Percentiles rank a stretch among this genome's conserved stretches.
These are phyloP conservation scores for Myriosclerotinia duriaeana DNA, from an alignment of 2,329 filamentous ascomycete species.

Conservation along the genomic window DNA sequence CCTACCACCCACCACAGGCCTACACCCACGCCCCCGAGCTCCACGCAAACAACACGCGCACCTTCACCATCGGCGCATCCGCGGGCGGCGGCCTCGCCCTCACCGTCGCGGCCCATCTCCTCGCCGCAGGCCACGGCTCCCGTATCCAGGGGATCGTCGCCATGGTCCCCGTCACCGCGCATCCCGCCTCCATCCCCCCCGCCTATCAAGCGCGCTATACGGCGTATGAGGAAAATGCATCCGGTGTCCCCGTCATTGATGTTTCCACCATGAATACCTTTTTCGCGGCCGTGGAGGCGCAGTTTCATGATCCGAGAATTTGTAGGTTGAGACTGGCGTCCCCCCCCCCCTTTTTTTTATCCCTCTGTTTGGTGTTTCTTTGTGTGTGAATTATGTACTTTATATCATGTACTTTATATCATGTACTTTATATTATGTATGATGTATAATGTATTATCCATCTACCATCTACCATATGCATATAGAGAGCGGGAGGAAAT, in stretches of 20 bases:
- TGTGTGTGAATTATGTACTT: not conserved
- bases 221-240: slow-evolving; percentile 30
- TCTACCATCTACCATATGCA: too few species aligned
- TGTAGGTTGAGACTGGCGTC: too few species aligned
- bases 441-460: too few species aligned
- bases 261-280: slow-evolving; percentile 29
- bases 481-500: not conserved
- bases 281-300: slow-evolving; percentile 25
- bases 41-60: slow-evolving; percentile 21
- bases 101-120: slow-evolving; percentile 31
- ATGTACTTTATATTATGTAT: too few species aligned
- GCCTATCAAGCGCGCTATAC: slow-evolving; percentile 29
- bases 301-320: slow-evolving; percentile 25
- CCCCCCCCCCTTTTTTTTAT: slow-evolving; percentile 28
- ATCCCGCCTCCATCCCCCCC: slow-evolving; percentile 30
- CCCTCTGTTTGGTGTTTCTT: slow-evolving; percentile 10
- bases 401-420: too few species aligned
- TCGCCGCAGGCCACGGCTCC: slow-evolving; percentile 24
- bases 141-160: slow-evolving; percentile 33
- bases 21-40: slow-evolving; percentile 26
- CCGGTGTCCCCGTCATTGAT: slow-evolving; percentile 31
- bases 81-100: slow-evolving; percentile 36
- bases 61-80: slow-evolving; percentile 33
- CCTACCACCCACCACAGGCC: slow-evolving; percentile 25
- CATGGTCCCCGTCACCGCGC: slow-evolving; percentile 32